Evolutionary conservation across 1,284 basidiomycete species (phyloP), one percentile per base, ranked within the genome.

Genomic region (Heterobasidion irregulare): DNA sequence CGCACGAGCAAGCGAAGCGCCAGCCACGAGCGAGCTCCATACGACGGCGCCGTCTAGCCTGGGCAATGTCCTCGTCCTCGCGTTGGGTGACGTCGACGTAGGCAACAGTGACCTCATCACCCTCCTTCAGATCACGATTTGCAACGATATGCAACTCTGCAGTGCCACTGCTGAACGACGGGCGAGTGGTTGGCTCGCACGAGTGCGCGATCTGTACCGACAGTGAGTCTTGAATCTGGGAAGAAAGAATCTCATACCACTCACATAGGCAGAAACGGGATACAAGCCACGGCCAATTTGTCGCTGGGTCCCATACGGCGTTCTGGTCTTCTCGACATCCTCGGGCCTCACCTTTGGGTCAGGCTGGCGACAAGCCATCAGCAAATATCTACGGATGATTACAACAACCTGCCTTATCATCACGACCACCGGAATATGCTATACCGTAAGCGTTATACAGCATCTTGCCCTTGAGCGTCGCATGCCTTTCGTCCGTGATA

Each of bases 281-380:
- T 88, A 92, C 62, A 91, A 72, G 13, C 83, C 89, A 54, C 76
- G 76, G 52, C 89, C 89, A 53, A 88, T 70, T 70, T 92, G 89
- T 38, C 77, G 83, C 47, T 78, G 71, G 3, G 87, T 89, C 48
- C 89, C 89, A 56, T 78, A 72, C 1, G 86, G 82, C 3, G 86
- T 89, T 54, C 89, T 82, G 1, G 87, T 86, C 64, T 77, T 76
- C 65, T 90, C 87, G 35, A 78, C 65, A 53, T 86, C 79, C 66
- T 89, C 87, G 1, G 84, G 82, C 41, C 79, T 77, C 47, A 68
- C 72, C 1, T 64, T 66, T 8, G 77, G 68, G 47, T 61, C 62
- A 32, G 83, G 82, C 85, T 86, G 18, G 45, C 1, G 54, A 26
- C 12, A 50, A 32, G 48, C 26, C 5, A 32, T 36, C 12, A 38